These are phyloP conservation scores for Clausena lansium DNA, from an alignment of 345 rosid genomes.

Conservation along the genomic window DNA sequence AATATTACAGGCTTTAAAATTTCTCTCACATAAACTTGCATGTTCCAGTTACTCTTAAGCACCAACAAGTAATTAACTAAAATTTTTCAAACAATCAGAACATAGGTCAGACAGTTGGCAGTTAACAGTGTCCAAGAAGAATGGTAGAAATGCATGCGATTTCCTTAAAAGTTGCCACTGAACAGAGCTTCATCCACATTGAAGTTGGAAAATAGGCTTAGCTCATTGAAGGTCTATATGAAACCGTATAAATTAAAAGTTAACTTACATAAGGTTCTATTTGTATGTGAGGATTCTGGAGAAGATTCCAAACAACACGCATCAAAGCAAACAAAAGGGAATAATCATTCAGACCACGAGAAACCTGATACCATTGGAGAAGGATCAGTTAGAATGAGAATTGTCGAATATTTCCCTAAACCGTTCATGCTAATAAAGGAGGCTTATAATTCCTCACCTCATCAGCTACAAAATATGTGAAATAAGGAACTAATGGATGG, in stretches of 20 bases:
- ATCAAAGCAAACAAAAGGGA: slow-evolving; percentile 83
- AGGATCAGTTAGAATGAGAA: slow-evolving; percentile 21
- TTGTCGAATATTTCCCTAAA: not conserved
- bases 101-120: not conserved
- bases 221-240: not conserved
- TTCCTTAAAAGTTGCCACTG: not conserved
- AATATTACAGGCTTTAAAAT: not conserved
- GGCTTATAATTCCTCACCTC: slow-evolving; percentile 58
- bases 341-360: slow-evolving; percentile 83
- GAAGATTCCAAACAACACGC: slow-evolving; percentile 86
- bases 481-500: slow-evolving; percentile 97
- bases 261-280: slow-evolving; percentile 93
- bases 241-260: slow-evolving; percentile 13
- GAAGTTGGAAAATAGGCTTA: slow-evolving; percentile 1
- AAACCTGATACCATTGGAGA: slow-evolving; percentile 53
- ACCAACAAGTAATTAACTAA: not conserved
- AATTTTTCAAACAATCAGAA: not conserved
- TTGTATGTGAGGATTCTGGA: slow-evolving; percentile 84
- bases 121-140: not conserved
- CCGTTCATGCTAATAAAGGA: not conserved
- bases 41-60: not conserved
- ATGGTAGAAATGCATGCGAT: not conserved
- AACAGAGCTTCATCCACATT: not conserved
- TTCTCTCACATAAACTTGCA: not conserved
- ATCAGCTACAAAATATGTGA: slow-evolving; percentile 84